These are phyloP conservation scores for Calonectria hawksworthii DNA, from an alignment of 2,329 filamentous ascomycete species.

Conservation along the genomic window DNA sequence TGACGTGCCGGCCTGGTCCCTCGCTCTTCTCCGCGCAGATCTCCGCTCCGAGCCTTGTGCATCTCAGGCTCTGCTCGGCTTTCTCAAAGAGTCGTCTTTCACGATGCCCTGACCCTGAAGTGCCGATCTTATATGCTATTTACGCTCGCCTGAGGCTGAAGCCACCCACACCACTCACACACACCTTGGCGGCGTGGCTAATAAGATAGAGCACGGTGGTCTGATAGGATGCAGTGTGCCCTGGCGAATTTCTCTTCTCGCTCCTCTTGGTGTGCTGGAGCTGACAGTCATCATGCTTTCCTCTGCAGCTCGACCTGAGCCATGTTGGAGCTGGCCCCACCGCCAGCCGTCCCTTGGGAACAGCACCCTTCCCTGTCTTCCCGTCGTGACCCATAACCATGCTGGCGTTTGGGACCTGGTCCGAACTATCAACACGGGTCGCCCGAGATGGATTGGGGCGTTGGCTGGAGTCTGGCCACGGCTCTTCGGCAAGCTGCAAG, in stretches of 20 bases:
- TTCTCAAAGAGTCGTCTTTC: background rate
- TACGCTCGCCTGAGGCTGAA: conserved; percentile 19
- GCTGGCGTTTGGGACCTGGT: background rate
- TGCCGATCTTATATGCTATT: conserved; percentile 20
- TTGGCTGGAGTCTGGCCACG: background rate
- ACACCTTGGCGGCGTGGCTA: conserved; percentile 10
- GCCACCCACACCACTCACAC: conserved; percentile 16
- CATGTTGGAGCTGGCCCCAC: conserved; percentile 19
- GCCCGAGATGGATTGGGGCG: background rate
- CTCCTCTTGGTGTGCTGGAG: conserved; percentile 12
- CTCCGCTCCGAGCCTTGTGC: background rate
- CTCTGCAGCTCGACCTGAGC: conserved; percentile 29
- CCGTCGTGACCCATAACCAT: background rate
- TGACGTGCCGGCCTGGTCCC: background rate
- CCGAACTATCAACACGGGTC: background rate
- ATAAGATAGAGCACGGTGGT: conserved; percentile 13
- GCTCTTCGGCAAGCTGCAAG: conserved; percentile 14
- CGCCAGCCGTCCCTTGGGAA: background rate
- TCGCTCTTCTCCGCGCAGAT: background rate
- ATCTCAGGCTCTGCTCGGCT: background rate
- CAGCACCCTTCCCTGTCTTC: background rate
- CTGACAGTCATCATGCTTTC: conserved; percentile 21
- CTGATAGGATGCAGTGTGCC: conserved; percentile 19
- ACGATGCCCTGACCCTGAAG: conserved; percentile 8
- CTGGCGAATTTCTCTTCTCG: conserved; percentile 9